Conservation (phyloP, 768 basidiomycete genomes). For the Tulasnella sp. region DNA sequence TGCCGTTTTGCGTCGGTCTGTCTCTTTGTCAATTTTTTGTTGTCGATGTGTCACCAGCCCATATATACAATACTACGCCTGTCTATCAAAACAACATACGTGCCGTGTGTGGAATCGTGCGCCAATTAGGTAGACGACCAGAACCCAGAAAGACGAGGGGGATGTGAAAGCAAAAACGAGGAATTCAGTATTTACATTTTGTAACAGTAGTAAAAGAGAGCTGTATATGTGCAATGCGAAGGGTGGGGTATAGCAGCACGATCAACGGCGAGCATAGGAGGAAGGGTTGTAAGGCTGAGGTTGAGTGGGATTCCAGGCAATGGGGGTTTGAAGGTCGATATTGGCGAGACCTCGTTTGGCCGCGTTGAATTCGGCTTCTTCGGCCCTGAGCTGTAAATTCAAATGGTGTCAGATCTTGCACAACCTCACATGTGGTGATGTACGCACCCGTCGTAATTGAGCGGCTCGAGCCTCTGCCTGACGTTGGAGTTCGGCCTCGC, state of each 20-base stretch:
- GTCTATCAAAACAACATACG: neutral
- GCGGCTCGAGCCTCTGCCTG: constrained; percentile 80
- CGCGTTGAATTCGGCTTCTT: constrained; percentile 27
- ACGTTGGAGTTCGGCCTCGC: constrained; percentile 81
- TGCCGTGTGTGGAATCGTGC: constrained; percentile 6
- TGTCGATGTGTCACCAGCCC: neutral
- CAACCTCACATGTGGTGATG: neutral
- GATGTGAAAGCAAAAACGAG: neutral
- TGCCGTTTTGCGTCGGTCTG: neutral
- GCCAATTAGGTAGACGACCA: neutral
- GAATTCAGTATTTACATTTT: constrained; percentile 18
- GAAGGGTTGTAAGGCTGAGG: constrained; percentile 24
- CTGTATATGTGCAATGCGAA: neutral
- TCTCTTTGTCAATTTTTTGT: neutral
- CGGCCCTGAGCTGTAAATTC: constrained; percentile 3
- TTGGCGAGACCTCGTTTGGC: constrained; percentile 21
- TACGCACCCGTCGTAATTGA: constrained; percentile 39
- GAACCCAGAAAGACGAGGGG: neutral
- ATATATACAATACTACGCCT: neutral
- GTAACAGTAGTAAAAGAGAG: neutral
- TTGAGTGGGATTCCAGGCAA: constrained; percentile 16
- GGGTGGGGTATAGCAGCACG: neutral
- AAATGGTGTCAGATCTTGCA: neutral
- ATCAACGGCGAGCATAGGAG: constrained; percentile 20
- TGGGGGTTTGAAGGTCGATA: constrained; percentile 17